Conservation (phyloP, 208 protist genomes). For the Kentomonas sorsogonicus region DNA sequence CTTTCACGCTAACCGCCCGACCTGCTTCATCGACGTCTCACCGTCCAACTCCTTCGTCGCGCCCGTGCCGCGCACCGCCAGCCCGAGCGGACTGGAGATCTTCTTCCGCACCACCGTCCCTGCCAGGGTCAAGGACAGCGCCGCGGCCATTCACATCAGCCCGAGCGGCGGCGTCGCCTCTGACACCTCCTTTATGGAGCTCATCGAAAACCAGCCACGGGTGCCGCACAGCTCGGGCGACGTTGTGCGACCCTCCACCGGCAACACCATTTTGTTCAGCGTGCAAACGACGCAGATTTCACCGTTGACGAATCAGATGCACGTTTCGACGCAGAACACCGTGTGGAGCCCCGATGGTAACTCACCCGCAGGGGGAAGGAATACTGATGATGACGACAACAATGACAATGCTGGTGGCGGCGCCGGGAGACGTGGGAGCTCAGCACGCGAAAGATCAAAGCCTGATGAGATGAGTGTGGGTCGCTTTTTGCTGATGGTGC, state of each 20-base stretch:
- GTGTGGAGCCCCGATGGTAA: too few relatives aligned
- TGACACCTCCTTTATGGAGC: slow-evolving; percentile 2
- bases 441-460: too few relatives aligned
- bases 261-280: slow-evolving; percentile 16
- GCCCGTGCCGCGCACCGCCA: slow-evolving; percentile 32
- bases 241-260: slow-evolving; percentile 12
- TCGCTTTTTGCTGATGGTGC: slow-evolving; percentile 14
- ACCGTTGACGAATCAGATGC: too few relatives aligned
- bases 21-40: slow-evolving; percentile 56
- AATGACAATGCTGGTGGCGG: too few relatives aligned
- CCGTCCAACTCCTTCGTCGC: slow-evolving; percentile 43
- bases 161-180: slow-evolving; percentile 2
- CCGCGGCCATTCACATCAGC: slow-evolving; percentile 50
- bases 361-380: too few relatives aligned
- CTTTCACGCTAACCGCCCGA: slow-evolving; percentile 61
- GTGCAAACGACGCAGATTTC: too few relatives aligned
- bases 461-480: not conserved
- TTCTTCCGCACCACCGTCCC: not conserved
- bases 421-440: too few relatives aligned
- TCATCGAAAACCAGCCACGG: slow-evolving; percentile 10
- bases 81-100: not conserved
- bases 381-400: too few relatives aligned
- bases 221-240: slow-evolving; percentile 16
- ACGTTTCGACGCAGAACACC: too few relatives aligned
- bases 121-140: not conserved